A percentile compares a stretch with the other conserved stretches of the same genome.
These are phyloP conservation scores for Tuber magnatum DNA, from an alignment of 495 filamentous ascomycete species.

Conservation along the genomic window DNA sequence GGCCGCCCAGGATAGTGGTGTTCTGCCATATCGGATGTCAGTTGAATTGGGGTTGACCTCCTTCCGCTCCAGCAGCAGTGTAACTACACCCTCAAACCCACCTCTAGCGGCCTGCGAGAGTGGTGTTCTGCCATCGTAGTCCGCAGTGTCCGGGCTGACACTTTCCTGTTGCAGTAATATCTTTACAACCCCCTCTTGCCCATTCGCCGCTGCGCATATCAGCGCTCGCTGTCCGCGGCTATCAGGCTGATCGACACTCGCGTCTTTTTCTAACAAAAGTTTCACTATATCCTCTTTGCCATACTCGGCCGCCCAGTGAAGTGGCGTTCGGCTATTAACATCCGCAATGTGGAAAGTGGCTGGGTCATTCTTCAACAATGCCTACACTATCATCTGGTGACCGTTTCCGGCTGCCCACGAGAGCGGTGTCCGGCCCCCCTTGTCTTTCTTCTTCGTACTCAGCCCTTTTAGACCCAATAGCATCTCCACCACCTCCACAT, in stretches of 20 bases:
- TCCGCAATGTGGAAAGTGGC: not conserved
- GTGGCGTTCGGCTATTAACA: slow-evolving; percentile 26
- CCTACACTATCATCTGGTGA: slow-evolving; percentile 36
- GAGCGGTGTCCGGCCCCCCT: slow-evolving; percentile 38
- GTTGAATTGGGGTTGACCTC: slow-evolving; percentile 18
- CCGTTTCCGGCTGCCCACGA: slow-evolving; percentile 44
- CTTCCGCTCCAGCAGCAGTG: slow-evolving; percentile 3
- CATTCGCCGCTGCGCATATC: slow-evolving; percentile 23
- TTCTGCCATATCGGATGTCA: slow-evolving; percentile 15
- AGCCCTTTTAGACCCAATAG: slow-evolving; percentile 24
- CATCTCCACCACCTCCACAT: slow-evolving; percentile 30
- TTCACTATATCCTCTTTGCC: slow-evolving; percentile 30
- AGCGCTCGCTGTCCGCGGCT: slow-evolving; percentile 33
- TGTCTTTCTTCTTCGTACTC: slow-evolving; percentile 5
- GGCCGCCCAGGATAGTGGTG: slow-evolving; percentile 28
- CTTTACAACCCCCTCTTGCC: slow-evolving; percentile 31
- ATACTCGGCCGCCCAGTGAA: slow-evolving; percentile 18
- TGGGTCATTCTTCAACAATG: slow-evolving; percentile 10
- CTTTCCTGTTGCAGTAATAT: slow-evolving; percentile 27
- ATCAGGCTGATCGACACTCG: slow-evolving; percentile 18
- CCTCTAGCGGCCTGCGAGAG: slow-evolving; percentile 23
- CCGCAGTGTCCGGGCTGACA: slow-evolving; percentile 15
- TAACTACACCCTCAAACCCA: slow-evolving; percentile 18
- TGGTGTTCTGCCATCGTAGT: slow-evolving; percentile 6
- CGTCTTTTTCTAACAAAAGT: slow-evolving; percentile 9